Evolutionary conservation across 2,329 filamentous ascomycete genomes (phyloP), one percentile per base, ranked within the genome.

Genomic region (Volutella citrinella): DNA sequence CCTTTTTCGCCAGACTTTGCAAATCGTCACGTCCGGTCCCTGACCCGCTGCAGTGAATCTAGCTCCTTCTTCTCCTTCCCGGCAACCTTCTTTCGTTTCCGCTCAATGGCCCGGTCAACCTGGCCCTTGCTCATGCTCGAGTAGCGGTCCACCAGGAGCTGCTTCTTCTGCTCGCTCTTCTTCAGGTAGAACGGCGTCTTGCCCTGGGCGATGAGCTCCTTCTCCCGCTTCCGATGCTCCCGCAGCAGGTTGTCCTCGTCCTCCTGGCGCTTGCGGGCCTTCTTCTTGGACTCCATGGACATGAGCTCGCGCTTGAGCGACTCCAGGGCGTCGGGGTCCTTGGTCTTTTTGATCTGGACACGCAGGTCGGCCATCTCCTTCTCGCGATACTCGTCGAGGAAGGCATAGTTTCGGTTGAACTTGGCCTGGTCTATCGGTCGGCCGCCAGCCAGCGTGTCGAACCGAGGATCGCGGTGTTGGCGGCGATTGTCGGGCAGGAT

Each of bases 101-200:
- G 75, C 72, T 94, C 88, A 53, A 97, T 87, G 11, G 83, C 80
- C 67, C 82, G 84, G 43, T 94, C 85, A 40, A 89, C 77, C 64
- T 96, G 82, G 59, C 82, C 84, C 57, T 84, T 84, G 64, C 87
- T 93, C 83, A 97, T 84, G 40, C 78, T 76, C 51, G 82, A 76
- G 63, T 86, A 96, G 58, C 84, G 80, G 52, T 93, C 82, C 55
- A 86, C 70, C 43, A 96, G 68, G 36, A 89, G 71, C 62, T 83
- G 71, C 71, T 91, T 88, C 81, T 93, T 95, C 70, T 93, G 78
- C 66, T 96, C 91, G 55, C 82, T 80, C 68, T 82, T 83, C 78
- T 98, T 98, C 52, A 97, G 69, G 64, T 87, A 97, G 66, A 89
- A 98, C 1, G 93, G 91, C 58, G 76, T 80, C 78, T 96, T 96